Conservation (phyloP, 2,329 filamentous ascomycete species). For the Paracamarosporium sp. region DNA sequence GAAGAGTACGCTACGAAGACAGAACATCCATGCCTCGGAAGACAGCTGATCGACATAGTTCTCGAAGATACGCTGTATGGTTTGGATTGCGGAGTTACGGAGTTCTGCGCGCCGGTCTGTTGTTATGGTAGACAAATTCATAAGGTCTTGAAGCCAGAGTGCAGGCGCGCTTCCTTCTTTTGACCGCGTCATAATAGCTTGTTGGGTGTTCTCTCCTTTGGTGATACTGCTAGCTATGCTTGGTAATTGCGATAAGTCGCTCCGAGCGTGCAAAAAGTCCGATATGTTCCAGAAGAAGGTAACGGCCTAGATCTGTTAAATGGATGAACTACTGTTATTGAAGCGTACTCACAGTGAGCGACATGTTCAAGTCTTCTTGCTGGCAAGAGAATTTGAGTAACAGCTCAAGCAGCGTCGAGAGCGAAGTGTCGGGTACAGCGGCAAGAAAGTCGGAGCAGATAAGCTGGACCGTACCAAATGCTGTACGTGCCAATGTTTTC, state of each 20-base stretch:
- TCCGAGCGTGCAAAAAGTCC: conserved; percentile 73
- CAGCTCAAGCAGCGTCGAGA: conserved; percentile 86
- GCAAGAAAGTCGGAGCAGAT: conserved; percentile 94
- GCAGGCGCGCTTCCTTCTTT: conserved; percentile 71
- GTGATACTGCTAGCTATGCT: conserved; percentile 18
- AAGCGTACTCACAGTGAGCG: conserved; percentile 72
- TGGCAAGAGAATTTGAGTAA: conserved; percentile 90
- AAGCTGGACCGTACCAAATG: conserved; percentile 88
- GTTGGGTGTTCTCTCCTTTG: conserved; percentile 61
- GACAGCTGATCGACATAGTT: conserved; percentile 84
- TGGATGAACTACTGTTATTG: not conserved
- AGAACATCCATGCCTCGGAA: conserved; percentile 81
- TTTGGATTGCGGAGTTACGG: conserved; percentile 88
- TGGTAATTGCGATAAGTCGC: conserved; percentile 47
- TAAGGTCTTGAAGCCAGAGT: conserved; percentile 78
- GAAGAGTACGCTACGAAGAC: conserved; percentile 81
- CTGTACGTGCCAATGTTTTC: conserved; percentile 78
- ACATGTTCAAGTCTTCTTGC: conserved; percentile 91
- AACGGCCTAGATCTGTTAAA: conserved; percentile 67
- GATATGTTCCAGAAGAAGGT: conserved; percentile 97
- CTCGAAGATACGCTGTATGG: conserved; percentile 87
- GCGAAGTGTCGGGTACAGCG: conserved; percentile 68
- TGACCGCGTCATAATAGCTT: conserved; percentile 66
- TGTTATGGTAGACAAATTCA: conserved; percentile 74
- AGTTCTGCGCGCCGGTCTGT: conserved; percentile 76